Base-by-base conservation (phyloP, 768 basidiomycete genomes). In the Termitomyces sp. region DNA sequence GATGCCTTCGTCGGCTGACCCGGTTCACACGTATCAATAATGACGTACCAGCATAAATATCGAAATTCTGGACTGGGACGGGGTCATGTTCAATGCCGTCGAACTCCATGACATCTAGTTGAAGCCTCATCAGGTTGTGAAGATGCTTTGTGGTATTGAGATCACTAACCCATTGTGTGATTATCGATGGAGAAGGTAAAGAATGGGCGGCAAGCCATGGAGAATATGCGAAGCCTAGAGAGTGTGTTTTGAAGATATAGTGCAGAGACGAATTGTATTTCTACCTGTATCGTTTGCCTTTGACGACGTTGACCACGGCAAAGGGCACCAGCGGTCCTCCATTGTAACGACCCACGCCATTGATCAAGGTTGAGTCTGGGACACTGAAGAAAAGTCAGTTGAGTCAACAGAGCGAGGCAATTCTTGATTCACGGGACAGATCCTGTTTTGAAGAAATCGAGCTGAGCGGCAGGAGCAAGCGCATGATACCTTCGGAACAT, bases 361-460 rank as follows among this genome's bases (percentile, higher is more conserved):
- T 82, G 50, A 84, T 79, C 50, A 82, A 63, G 1, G 75, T 76
- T 9, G 82, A 76, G 53, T 80, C 68, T 38, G 54, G 70, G 49
- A 70, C 67, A 18, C 70, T 71, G 50, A 28, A 9, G 16, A 28
- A 56, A 69, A 47, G 69, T 43, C 28, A 5, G 57, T 33, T 26
- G 33, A 38, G 3, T 10, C 20, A 20, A 38, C 1, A 8, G n/a
- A 38, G 23, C 23, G 6, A 38, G 14, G 12, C 12, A 20, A 20
- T 28, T 8, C 6, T 30, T 13, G 8, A 14, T 16, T 40, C 50
- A 71, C 69, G 72, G 73, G 26, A 73, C 63, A 23, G 58, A 50
- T 62, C 71, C 61, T 50, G 70, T 68, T 60, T 69, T 59, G 67
- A 74, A 74, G 60, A 72, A 71, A 50, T 13, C 55, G 50, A 69